These are phyloP conservation scores for Exsudoporus floridanus DNA, from an alignment of 1,284 basidiomycete species.

Conservation along the genomic window DNA sequence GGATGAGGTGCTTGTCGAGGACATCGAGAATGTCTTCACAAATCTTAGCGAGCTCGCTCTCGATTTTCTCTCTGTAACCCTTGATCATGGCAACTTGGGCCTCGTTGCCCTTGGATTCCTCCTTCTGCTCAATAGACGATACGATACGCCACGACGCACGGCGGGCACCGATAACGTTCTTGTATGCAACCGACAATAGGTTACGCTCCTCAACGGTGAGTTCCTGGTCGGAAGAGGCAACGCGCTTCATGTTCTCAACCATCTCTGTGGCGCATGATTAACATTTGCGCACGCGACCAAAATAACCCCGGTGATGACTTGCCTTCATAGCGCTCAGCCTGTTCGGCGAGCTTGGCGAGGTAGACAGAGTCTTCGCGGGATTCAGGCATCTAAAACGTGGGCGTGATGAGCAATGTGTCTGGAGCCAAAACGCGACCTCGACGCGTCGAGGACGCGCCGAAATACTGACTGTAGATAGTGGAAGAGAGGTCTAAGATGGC, in stretches of 20 bases:
- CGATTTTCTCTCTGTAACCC: conserved; percentile 98
- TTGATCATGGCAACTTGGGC: conserved; percentile 99
- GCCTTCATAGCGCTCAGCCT: conserved; percentile 99
- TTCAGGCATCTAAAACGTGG: conserved; percentile 65
- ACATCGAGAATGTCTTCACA: conserved; percentile 99
- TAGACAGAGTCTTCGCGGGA: conserved; percentile 96
- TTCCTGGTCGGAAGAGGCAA: conserved; percentile 95
- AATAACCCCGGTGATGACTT: conserved; percentile 28
- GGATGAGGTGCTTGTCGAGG: conserved; percentile 98
- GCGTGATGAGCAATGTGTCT: conserved; percentile 26
- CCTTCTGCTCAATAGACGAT: conserved; percentile 99
- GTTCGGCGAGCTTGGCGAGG: conserved; percentile 99
- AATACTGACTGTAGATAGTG: conserved; percentile 37
- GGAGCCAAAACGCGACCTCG: conserved; percentile 18
- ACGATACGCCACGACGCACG: conserved; percentile 99
- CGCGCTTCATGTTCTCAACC: conserved; percentile 99
- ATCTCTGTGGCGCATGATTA: conserved; percentile 63
- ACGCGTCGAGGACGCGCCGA: conserved; percentile 36
- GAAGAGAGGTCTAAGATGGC: conserved; percentile 17
- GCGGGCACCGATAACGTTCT: conserved; percentile 99
- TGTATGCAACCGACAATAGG: conserved; percentile 98
- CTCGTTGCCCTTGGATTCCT: conserved; percentile 99
- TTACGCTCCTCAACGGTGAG: conserved; percentile 99
- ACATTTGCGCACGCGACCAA: conserved; percentile 13
- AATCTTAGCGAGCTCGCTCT: conserved; percentile 97